These are phyloP conservation scores for Daldinia bambusicola DNA, from an alignment of 495 filamentous ascomycete genomes.

Conservation along the genomic window DNA sequence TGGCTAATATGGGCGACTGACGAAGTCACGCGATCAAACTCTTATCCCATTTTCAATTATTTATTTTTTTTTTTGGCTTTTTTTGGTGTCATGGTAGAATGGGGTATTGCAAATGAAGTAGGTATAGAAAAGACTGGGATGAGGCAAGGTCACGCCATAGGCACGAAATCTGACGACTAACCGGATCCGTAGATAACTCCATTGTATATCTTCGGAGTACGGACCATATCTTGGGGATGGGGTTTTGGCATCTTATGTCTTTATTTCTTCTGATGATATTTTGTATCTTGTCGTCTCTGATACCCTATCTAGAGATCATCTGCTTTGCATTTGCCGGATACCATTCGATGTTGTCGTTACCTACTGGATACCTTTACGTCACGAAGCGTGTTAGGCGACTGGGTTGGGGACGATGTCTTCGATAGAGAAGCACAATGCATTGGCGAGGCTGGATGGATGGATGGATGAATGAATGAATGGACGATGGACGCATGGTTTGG, in stretches of 20 bases:
- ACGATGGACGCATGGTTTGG: constrained; percentile 11
- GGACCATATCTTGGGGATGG: constrained; percentile 12
- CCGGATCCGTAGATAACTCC: constrained; percentile 36
- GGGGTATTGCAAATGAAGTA: constrained; percentile 38
- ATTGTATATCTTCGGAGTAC: constrained; percentile 21
- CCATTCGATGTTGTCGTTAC: constrained; percentile 13
- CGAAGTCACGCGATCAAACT: constrained; percentile 9
- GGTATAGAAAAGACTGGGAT: constrained; percentile 40
- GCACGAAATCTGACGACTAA: constrained; percentile 47
- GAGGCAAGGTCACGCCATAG: constrained; percentile 50
- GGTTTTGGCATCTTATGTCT: constrained; percentile 19
- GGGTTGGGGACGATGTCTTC: constrained; percentile 25
- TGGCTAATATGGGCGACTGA: constrained; percentile 47
- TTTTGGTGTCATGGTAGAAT: constrained; percentile 26
- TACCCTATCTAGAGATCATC: constrained; percentile 49
- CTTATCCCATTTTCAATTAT: neutral
- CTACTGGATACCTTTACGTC: constrained; percentile 23
- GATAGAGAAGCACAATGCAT: constrained; percentile 18
- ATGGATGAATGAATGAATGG: constrained; percentile 26
- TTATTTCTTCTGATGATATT: constrained; percentile 20
- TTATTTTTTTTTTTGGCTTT: constrained; percentile 17
- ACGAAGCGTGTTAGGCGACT: constrained; percentile 33
- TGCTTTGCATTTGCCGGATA: constrained; percentile 15
- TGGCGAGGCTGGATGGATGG: constrained; percentile 22
- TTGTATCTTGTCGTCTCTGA: constrained; percentile 34